These are phyloP conservation scores for Dendrobium catenatum DNA, from an alignment of 106 monocot genomes.

Conservation along the genomic window DNA sequence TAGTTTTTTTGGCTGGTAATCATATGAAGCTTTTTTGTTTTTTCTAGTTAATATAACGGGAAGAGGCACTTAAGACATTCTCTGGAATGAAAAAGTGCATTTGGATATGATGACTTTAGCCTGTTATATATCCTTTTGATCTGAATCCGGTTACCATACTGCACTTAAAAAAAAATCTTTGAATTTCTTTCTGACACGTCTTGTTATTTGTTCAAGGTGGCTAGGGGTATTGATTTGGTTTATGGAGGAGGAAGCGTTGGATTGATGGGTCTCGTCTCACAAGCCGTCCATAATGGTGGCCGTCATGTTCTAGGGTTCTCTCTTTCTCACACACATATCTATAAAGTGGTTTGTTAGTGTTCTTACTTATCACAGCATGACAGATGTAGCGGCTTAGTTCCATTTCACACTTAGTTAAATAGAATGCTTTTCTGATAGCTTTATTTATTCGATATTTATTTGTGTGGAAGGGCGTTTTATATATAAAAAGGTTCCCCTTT, in stretches of 20 bases:
- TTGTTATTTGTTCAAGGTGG: slow-evolving; percentile 22
- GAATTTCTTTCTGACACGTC: background rate
- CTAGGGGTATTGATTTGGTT: slow-evolving; percentile 52
- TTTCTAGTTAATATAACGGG: background rate
- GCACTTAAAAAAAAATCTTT: background rate
- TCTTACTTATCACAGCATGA: no score
- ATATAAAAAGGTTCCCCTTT: no score
- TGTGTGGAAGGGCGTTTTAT: no score
- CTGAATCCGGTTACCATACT: background rate
- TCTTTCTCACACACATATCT: slow-evolving; percentile 7
- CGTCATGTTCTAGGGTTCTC: slow-evolving; percentile 55
- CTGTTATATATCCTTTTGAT: background rate
- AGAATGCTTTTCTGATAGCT: background rate
- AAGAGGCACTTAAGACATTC: background rate
- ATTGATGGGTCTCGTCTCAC: slow-evolving; percentile 57
- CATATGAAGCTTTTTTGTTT: background rate
- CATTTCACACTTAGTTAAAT: background rate
- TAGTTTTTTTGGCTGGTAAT: background rate
- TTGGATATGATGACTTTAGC: background rate
- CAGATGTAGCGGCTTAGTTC: background rate
- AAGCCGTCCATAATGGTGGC: slow-evolving; percentile 51
- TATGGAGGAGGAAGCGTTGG: slow-evolving; percentile 61
- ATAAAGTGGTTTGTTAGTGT: no score
- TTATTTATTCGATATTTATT: background rate
- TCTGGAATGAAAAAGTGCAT: background rate